A percentile compares a stretch with the other conserved stretches of the same genome.
phyloP scores from a whole-genome alignment of 2,329 filamentous ascomycete species.

The Raffaelea deltoideospora region DNA sequence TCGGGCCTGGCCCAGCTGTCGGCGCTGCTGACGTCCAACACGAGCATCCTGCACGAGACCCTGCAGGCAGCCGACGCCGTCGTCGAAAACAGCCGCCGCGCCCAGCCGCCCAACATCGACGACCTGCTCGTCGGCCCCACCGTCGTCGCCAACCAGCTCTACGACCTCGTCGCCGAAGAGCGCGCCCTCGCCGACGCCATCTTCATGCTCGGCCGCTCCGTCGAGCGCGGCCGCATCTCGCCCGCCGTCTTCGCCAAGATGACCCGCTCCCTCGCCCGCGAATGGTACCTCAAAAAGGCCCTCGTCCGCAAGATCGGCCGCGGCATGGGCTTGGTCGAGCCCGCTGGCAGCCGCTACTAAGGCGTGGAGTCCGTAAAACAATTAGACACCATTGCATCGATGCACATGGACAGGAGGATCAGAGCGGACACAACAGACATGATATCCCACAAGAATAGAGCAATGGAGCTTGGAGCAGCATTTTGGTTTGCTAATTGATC shows the following conservation, averaged over 20 bases:
- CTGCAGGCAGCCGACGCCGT: slow-evolving; percentile 66
- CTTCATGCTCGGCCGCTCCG: slow-evolving; percentile 61
- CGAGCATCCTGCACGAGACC: slow-evolving; percentile 60
- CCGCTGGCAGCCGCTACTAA: background rate
- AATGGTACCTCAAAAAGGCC: slow-evolving; percentile 76
- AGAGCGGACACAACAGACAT: too few relatives aligned
- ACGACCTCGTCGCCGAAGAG: slow-evolving; percentile 79
- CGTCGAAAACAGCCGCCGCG: slow-evolving; percentile 55
- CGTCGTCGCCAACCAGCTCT: slow-evolving; percentile 84
- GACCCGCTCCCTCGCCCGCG: slow-evolving; percentile 57
- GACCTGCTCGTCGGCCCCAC: slow-evolving; percentile 88
- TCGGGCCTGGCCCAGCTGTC: slow-evolving; percentile 56
- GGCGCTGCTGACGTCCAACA: slow-evolving; percentile 58
- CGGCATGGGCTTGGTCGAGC: slow-evolving; percentile 49
- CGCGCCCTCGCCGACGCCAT: slow-evolving; percentile 73
- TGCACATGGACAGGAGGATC: too few relatives aligned
- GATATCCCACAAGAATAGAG: too few relatives aligned
- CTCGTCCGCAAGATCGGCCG: slow-evolving; percentile 61
- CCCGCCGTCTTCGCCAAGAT: slow-evolving; percentile 65
- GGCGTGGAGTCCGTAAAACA: too few relatives aligned
- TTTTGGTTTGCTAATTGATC: too few relatives aligned
- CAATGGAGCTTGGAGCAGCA: too few relatives aligned
- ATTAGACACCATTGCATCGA: too few relatives aligned
- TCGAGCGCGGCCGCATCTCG: slow-evolving; percentile 57
- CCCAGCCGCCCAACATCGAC: slow-evolving; percentile 64